phyloP scores from a whole-genome alignment of 2,329 filamentous ascomycete genomes.

The Septoria linicola region DNA sequence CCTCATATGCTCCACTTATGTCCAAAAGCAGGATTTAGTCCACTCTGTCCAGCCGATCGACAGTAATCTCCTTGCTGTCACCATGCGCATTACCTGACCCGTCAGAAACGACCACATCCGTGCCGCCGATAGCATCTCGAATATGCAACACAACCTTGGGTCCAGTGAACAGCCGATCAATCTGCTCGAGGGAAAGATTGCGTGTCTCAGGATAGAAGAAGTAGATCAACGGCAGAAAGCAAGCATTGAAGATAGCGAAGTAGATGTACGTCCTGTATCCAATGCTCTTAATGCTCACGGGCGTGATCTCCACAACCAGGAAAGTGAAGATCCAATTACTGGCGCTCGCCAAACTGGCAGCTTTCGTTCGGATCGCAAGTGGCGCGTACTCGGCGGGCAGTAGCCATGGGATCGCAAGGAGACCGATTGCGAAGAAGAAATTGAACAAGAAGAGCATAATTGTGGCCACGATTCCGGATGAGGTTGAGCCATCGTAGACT shows the following conservation, averaged over 20 bases:
- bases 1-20: too few relatives aligned
- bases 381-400: conserved; percentile 95
- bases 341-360: conserved; percentile 83
- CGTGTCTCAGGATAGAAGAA: conserved; percentile 51
- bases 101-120: too few relatives aligned
- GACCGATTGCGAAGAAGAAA: conserved; percentile 36
- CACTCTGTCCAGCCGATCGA: too few relatives aligned
- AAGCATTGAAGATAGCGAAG: conserved; percentile 53
- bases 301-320: conserved; percentile 41
- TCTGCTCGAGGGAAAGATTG: conserved; percentile 52
- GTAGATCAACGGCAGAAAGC: conserved; percentile 60
- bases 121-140: conserved; percentile 15
- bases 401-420: conserved; percentile 79
- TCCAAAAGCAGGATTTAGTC: too few relatives aligned
- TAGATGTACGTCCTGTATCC: conserved; percentile 41
- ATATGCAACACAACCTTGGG: conserved; percentile 24
- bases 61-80: too few relatives aligned
- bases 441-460: conserved; percentile 45
- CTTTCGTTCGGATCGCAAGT: conserved; percentile 90
- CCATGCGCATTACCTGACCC: too few relatives aligned
- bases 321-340: conserved; percentile 43
- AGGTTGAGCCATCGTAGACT: conserved; percentile 41
- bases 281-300: conserved; percentile 40
- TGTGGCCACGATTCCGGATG: conserved; percentile 44
- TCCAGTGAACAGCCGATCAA: conserved; percentile 51